Conservation (phyloP, 2,329 filamentous ascomycete genomes). For the Neopestalotiopsis clavispora region DNA sequence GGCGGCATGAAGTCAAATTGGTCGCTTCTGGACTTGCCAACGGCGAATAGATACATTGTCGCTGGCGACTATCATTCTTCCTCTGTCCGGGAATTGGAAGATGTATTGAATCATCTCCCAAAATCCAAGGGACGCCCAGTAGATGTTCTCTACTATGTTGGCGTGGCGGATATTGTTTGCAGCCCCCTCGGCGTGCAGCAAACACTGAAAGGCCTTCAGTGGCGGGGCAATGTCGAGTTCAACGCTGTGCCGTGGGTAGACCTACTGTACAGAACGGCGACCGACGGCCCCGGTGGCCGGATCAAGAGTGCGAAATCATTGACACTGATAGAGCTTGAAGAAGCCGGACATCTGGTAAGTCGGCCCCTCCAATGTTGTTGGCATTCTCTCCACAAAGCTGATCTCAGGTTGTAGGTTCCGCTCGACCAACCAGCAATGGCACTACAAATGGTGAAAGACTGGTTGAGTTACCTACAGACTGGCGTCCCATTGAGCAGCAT, state of each 20-base stretch:
- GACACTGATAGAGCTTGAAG: not conserved
- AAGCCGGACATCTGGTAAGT: not conserved
- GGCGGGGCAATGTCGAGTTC: not conserved
- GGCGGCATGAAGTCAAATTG: not conserved
- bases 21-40: not conserved
- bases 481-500: not conserved
- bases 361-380: not conserved
- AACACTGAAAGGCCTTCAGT: not conserved
- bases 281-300: not conserved
- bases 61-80: not conserved
- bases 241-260: not conserved
- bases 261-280: not conserved
- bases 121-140: not conserved
- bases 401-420: not conserved
- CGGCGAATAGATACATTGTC: not conserved
- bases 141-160: not conserved
- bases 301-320: not conserved
- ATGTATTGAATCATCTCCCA: not conserved
- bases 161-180: not conserved
- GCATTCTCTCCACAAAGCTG: not conserved
- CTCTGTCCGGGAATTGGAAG: not conserved
- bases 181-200: not conserved
- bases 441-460: not conserved
- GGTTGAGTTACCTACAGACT: not conserved
- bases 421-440: not conserved